Evolutionary conservation across 225 moss, liverwort and hornwort genomes (phyloP).

Genomic region (Asterella californica): DNA sequence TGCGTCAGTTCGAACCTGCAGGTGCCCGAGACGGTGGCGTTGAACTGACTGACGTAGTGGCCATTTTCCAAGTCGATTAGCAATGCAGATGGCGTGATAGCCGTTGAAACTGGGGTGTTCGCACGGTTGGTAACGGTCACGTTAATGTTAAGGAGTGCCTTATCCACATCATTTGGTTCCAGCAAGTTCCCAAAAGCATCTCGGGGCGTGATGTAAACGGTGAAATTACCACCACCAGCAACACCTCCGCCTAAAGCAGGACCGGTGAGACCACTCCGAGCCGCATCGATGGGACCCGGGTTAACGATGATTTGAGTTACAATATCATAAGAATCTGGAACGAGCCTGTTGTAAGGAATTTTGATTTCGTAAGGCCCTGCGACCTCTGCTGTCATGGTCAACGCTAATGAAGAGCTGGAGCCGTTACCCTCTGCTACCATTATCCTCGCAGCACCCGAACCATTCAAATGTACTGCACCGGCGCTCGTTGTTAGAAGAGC

Average conservation of each 20-base stretch:
- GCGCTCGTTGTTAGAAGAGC: neutral
- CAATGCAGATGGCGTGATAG: neutral
- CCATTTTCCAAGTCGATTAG: neutral
- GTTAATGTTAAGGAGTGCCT: neutral
- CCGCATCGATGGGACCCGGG: neutral
- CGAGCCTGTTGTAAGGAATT: constrained; percentile 16
- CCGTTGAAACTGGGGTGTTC: neutral
- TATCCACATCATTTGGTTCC: neutral
- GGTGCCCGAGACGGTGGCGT: constrained; percentile 20
- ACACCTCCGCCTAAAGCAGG: constrained; percentile 18
- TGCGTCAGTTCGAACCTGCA: neutral
- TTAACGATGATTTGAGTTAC: neutral
- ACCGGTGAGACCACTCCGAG: constrained; percentile 9
- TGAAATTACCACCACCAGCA: constrained; percentile 16
- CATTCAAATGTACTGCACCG: constrained; percentile 7
- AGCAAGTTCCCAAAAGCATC: constrained; percentile 18
- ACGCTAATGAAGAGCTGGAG: neutral
- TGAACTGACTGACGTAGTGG: constrained; percentile 15
- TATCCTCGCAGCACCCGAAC: constrained; percentile 1
- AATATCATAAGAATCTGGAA: neutral
- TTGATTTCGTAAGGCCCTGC: constrained; percentile 20
- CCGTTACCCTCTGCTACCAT: neutral
- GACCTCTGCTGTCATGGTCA: neutral
- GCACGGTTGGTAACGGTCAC: constrained; percentile 13
- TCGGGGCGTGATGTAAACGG: constrained; percentile 19